Evolutionary conservation across 495 filamentous ascomycete genomes (phyloP).

Genomic region (Amphirosellinia nigrospora): DNA sequence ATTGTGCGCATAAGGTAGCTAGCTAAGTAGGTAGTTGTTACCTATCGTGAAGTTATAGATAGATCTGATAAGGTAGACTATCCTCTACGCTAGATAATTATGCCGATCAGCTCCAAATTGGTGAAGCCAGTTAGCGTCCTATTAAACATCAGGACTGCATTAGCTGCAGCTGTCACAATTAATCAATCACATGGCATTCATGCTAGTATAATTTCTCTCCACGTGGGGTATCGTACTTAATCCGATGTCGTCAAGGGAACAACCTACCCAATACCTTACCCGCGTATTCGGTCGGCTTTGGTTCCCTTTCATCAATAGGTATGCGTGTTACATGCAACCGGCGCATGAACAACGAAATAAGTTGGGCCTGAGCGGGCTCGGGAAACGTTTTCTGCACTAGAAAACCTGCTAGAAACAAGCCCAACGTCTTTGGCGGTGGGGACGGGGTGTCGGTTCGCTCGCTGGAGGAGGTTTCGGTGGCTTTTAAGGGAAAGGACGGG

Average conservation of each 20-base stretch:
- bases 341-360: not conserved
- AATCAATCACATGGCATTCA: not conserved
- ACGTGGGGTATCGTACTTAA: no score
- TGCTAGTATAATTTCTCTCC: not conserved
- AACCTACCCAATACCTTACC: no score
- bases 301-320: not conserved
- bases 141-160: not conserved
- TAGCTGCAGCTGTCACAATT: not conserved
- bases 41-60: not conserved
- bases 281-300: not conserved
- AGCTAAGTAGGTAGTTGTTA: no score
- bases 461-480: not conserved
- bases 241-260: no score
- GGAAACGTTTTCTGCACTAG: not conserved
- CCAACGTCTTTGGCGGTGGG: not conserved
- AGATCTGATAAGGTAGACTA: not conserved
- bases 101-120: not conserved
- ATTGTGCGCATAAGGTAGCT: no score
- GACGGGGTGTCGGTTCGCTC: conserved; percentile 9
- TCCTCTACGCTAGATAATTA: not conserved
- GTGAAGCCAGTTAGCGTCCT: not conserved
- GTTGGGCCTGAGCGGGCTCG: not conserved
- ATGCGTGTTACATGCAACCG: not conserved
- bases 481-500: conserved; percentile 11
- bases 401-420: no score